Conservation (phyloP, 78 protist species). For the Diacronema lutheri region DNA sequence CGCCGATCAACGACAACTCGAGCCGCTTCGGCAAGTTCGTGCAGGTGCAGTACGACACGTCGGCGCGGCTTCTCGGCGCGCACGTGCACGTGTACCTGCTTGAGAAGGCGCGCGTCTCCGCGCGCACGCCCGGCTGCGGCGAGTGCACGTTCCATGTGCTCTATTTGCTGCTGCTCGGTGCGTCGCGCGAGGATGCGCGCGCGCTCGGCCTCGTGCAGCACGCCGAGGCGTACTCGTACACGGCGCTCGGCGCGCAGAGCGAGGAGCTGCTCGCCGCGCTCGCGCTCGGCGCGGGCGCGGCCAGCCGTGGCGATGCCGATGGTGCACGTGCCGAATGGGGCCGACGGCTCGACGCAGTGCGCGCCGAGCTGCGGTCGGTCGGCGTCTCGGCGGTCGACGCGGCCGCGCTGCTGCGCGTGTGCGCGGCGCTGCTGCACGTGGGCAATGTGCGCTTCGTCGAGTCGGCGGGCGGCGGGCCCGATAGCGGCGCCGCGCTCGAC, state of each 20-base stretch:
- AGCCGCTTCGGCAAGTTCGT: slow-evolving; percentile 67
- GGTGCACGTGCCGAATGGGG: too few species aligned
- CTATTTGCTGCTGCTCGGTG: slow-evolving; percentile 48
- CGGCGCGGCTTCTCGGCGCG: slow-evolving; percentile 29
- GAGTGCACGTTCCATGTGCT: slow-evolving; percentile 89
- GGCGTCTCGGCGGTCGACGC: not conserved
- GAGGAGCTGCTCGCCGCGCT: not conserved
- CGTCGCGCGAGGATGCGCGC: not conserved
- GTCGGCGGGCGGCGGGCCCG: not conserved
- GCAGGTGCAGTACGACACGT: slow-evolving; percentile 5
- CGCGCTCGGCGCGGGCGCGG: too few species aligned
- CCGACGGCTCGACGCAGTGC: not conserved
- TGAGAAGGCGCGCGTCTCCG: slow-evolving; percentile 84
- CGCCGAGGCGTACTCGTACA: not conserved
- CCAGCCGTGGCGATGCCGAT: too few species aligned
- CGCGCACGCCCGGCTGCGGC: slow-evolving; percentile 58
- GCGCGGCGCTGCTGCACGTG: not conserved
- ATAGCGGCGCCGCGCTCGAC: not conserved
- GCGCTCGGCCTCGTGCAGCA: not conserved
- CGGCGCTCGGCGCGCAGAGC: not conserved
- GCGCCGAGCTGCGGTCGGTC: not conserved
- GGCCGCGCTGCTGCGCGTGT: not conserved
- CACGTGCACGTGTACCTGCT: slow-evolving; percentile 44
- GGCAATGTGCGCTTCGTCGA: not conserved
- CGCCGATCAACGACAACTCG: slow-evolving; percentile 76